A percentile compares a stretch with the other conserved stretches of the same genome.
Conservation (phyloP, 2,329 filamentous ascomycete genomes). For the Nigrospora sphaerica region DNA sequence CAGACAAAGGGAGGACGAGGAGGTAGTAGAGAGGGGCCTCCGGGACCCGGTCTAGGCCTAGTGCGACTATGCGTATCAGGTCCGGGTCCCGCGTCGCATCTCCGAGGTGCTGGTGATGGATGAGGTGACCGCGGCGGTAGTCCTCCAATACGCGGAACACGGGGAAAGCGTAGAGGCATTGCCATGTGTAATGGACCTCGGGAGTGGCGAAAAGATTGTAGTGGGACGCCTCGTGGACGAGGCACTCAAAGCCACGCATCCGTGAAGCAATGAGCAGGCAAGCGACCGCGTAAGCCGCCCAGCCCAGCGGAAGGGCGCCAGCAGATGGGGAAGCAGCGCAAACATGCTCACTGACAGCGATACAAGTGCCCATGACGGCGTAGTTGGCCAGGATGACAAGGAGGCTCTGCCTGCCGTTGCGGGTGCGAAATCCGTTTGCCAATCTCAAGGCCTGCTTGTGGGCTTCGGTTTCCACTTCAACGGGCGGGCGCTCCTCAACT, state of each 20-base stretch:
- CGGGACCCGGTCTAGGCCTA: background rate
- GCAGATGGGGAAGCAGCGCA: background rate
- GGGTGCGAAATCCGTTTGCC: background rate
- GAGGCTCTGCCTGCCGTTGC: background rate
- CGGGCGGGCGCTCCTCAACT: background rate
- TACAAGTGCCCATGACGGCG: background rate
- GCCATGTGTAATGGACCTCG: background rate
- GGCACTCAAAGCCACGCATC: background rate
- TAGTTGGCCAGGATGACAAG: background rate
- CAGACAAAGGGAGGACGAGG: background rate
- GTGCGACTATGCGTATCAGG: background rate
- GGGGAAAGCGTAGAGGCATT: background rate
- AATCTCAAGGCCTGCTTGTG: background rate
- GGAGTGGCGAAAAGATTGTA: background rate
- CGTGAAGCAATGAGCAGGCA: background rate
- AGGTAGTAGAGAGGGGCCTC: background rate
- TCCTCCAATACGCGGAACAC: background rate
- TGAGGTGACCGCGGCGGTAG: background rate
- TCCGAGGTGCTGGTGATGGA: background rate
- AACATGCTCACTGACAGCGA: background rate
- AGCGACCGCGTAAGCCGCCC: background rate
- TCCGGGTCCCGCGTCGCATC: background rate
- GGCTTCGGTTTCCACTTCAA: background rate
- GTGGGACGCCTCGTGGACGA: background rate
- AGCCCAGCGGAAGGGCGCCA: background rate